phyloP scores from a whole-genome alignment of 2,329 filamentous ascomycete genomes.

The Ascochyta rabiei region DNA sequence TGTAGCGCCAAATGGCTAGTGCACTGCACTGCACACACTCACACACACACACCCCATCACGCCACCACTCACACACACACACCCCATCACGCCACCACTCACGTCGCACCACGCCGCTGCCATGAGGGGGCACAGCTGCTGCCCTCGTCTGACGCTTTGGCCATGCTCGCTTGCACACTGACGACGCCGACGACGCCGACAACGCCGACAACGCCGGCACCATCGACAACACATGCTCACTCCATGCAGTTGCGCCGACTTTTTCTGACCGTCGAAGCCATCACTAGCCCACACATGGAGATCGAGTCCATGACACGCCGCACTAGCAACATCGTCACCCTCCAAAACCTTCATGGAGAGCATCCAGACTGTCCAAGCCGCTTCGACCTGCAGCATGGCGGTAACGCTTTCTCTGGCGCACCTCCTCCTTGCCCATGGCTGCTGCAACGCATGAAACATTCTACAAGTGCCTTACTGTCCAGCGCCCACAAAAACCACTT shows the following conservation, averaged over 20 bases:
- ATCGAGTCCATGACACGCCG: slow-evolving; percentile 1
- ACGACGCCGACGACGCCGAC: too few species aligned
- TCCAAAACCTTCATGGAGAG: neutral
- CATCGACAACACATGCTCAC: neutral
- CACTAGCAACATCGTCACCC: neutral
- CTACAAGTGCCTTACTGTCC: too few species aligned
- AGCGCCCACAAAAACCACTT: too few species aligned
- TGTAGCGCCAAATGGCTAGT: slow-evolving; percentile 18
- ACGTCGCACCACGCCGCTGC: slow-evolving; percentile 11
- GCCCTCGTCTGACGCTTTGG: neutral
- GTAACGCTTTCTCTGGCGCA: neutral
- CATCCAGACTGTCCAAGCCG: slow-evolving; percentile 10
- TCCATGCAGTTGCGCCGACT: neutral
- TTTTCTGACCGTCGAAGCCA: slow-evolving; percentile 2
- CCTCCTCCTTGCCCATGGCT: slow-evolving; percentile 2
- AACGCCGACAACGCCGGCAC: too few species aligned
- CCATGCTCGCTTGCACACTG: slow-evolving; percentile 2
- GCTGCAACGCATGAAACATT: neutral
- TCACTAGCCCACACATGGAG: neutral
- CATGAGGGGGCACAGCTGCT: slow-evolving; percentile 11
- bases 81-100: slow-evolving; percentile 13
- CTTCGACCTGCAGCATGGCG: neutral
- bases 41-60: slow-evolving; percentile 7
- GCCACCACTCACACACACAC: slow-evolving; percentile 9
- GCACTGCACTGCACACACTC: slow-evolving; percentile 17